Evolutionary conservation across 257 asterid genomes (phyloP).

Genomic region (Solanum medicagineum): DNA sequence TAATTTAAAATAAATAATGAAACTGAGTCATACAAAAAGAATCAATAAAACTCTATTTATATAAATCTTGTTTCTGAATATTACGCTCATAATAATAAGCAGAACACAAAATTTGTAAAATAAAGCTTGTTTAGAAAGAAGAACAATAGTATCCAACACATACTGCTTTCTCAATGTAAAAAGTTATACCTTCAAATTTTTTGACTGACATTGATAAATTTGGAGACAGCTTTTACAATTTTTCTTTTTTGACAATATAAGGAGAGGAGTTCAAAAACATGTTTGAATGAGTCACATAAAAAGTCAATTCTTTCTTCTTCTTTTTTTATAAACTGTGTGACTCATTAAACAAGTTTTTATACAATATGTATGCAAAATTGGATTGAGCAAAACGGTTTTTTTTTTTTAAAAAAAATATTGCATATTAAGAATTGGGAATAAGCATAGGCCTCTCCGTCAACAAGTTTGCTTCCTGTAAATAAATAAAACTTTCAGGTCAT

Average conservation of each 20-base stretch:
- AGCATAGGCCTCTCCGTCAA: no score
- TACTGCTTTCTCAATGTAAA: background rate
- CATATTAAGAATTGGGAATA: no score
- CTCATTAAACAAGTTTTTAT: background rate
- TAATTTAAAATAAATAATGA: background rate
- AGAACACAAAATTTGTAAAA: background rate
- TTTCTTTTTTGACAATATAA: no score
- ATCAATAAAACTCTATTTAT: background rate
- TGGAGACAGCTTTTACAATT: background rate
- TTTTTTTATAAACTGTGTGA: background rate
- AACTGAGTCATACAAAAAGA: background rate
- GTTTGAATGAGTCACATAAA: no score
- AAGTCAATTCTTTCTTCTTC: no score
- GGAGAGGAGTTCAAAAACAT: background rate
- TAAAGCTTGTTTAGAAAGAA: background rate
- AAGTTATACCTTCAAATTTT: background rate
- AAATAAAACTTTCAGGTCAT: no score
- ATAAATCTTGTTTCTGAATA: background rate
- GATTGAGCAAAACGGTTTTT: background rate
- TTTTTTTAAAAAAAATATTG: no score
- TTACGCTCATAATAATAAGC: background rate
- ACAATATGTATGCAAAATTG: background rate
- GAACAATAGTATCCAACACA: background rate
- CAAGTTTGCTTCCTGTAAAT: no score
- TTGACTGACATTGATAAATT: background rate